Conservation (phyloP, 441 rosid genomes). For the Brassica balearica region DNA sequence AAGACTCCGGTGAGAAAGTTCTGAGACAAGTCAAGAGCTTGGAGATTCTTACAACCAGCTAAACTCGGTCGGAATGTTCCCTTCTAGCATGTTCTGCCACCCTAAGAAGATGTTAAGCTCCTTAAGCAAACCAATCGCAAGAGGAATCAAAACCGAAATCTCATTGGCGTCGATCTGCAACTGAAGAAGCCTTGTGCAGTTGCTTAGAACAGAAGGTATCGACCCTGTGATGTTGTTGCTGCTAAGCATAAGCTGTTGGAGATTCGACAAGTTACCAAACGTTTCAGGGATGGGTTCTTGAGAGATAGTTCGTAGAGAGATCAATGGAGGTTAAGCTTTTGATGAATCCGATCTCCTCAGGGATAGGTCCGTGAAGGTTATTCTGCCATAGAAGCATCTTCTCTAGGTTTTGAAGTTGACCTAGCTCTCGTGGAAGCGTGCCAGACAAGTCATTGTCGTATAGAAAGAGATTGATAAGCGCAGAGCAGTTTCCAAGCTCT, state of each 20-base stretch:
- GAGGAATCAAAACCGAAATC: conserved; percentile 61
- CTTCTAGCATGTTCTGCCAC: conserved; percentile 78
- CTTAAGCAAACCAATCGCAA: conserved; percentile 58
- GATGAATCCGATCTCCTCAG: conserved; percentile 71
- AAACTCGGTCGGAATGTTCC: conserved; percentile 62
- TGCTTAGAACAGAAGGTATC: conserved; percentile 62
- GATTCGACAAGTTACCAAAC: conserved; percentile 56
- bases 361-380: conserved; percentile 58
- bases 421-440: conserved; percentile 58
- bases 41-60: conserved; percentile 60
- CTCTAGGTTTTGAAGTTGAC: conserved; percentile 63
- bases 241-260: conserved; percentile 75
- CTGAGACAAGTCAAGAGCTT: conserved; percentile 71
- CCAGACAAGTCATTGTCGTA: conserved; percentile 75
- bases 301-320: conserved; percentile 65
- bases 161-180: conserved; percentile 72
- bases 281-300: conserved; percentile 60
- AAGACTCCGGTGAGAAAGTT: conserved; percentile 63
- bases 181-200: conserved; percentile 61
- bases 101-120: conserved; percentile 62
- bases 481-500: conserved; percentile 65
- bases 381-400: conserved; percentile 72
- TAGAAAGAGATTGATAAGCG: conserved; percentile 61
- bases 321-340: conserved; percentile 59
- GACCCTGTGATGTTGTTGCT: conserved; percentile 65